These are phyloP conservation scores for Globisporangium paddicum DNA, from an alignment of 352 stramenopile genomes.

Conservation along the genomic window DNA sequence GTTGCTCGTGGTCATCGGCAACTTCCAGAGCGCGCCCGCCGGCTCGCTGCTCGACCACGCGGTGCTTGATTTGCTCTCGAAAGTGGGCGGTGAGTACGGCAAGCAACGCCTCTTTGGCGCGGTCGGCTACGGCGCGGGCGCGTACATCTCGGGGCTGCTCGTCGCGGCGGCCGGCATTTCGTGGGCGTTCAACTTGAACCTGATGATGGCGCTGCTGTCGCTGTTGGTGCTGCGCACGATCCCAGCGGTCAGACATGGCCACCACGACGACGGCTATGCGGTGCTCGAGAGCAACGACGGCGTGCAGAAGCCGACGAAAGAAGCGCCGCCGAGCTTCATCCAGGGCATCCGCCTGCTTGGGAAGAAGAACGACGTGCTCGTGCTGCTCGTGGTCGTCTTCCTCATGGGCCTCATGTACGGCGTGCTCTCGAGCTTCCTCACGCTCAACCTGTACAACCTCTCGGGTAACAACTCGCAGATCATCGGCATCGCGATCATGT, in stretches of 20 bases:
- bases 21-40: conserved; percentile 58
- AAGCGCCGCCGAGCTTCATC: conserved; percentile 35
- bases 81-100: conserved; percentile 73
- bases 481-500: conserved; percentile 77
- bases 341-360: conserved; percentile 33
- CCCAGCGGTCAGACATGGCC: conserved; percentile 36
- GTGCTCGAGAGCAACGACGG: conserved; percentile 15
- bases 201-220: conserved; percentile 43
- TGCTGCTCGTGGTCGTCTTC: conserved; percentile 68
- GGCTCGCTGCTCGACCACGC: conserved; percentile 70
- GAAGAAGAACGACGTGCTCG: conserved; percentile 52
- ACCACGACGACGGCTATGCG: conserved; percentile 18
- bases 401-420: conserved; percentile 81
- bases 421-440: conserved; percentile 81
- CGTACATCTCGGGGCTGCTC: conserved; percentile 67
- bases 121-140: conserved; percentile 55
- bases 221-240: conserved; percentile 64
- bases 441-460: conserved; percentile 79
- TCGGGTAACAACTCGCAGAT: conserved; percentile 65
- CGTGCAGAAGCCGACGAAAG: conserved; percentile 2
- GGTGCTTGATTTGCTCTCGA: conserved; percentile 57
- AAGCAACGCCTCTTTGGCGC: conserved; percentile 80
- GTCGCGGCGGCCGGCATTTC: conserved; percentile 53
- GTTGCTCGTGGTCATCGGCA: conserved; percentile 46
- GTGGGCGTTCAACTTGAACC: conserved; percentile 74